Evolutionary conservation across 257 asterid genomes (phyloP).

Genomic region (Haberlea rhodopensis): DNA sequence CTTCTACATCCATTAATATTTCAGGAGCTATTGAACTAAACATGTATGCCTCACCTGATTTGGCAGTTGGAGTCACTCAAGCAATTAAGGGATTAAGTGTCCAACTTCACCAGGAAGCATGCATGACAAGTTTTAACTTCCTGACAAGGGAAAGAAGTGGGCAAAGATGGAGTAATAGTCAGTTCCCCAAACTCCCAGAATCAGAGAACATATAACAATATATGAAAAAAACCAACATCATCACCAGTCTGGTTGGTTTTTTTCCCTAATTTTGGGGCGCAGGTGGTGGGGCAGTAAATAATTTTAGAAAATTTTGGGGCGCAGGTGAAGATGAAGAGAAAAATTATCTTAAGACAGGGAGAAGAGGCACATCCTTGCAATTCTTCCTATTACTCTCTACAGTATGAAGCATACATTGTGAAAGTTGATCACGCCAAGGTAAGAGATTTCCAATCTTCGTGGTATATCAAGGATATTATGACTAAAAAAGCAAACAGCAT

Average conservation of each 20-base stretch:
- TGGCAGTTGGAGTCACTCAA: constrained; percentile 68
- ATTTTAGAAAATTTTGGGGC: neutral
- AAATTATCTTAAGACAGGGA: neutral
- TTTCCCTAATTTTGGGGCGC: neutral
- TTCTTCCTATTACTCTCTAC: neutral
- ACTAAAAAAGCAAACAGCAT: constrained; percentile 16
- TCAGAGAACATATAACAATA: constrained; percentile 27
- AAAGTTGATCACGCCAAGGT: constrained; percentile 14
- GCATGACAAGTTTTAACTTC: constrained; percentile 45
- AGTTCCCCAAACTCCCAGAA: constrained; percentile 38
- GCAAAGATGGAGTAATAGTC: constrained; percentile 38
- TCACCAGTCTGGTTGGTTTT: constrained; percentile 19
- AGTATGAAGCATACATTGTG: neutral
- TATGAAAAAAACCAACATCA: constrained; percentile 18
- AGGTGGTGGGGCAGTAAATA: neutral
- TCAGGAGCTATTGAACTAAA: constrained; percentile 27
- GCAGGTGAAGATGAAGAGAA: neutral
- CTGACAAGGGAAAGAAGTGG: constrained; percentile 52
- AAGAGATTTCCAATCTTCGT: neutral
- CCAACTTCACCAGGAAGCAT: constrained; percentile 56
- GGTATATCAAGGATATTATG: neutral
- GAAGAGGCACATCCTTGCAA: neutral
- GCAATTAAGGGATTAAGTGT: constrained; percentile 60
- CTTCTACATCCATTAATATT: constrained; percentile 20
- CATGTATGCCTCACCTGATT: constrained; percentile 53